Conservation (phyloP, 2,329 filamentous ascomycete genomes). For the Gnomoniopsis smithogilvyi region DNA sequence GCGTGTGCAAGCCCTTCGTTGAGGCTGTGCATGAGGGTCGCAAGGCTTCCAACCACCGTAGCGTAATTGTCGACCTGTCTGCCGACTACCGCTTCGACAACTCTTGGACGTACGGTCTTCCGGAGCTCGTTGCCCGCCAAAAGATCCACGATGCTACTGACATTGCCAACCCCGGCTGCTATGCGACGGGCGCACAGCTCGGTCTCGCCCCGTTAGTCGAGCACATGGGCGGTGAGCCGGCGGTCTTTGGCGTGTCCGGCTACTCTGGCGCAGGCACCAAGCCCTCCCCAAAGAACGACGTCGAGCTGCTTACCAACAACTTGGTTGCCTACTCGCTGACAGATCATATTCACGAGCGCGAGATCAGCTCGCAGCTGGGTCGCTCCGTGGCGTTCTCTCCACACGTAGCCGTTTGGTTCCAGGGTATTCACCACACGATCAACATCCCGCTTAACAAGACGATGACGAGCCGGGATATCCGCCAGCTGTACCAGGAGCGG, state of each 20-base stretch:
- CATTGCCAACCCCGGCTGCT: slow-evolving; percentile 93
- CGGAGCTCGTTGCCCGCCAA: slow-evolving; percentile 75
- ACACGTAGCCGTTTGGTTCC: slow-evolving; percentile 96
- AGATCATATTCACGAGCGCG: slow-evolving; percentile 91
- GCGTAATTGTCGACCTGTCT: slow-evolving; percentile 89
- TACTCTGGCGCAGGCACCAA: slow-evolving; percentile 96
- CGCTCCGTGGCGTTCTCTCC: slow-evolving; percentile 79
- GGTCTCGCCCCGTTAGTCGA: slow-evolving; percentile 80
- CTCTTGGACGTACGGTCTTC: slow-evolving; percentile 85
- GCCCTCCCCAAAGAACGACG: slow-evolving; percentile 90
- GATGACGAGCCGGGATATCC: slow-evolving; percentile 88
- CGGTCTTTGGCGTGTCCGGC: slow-evolving; percentile 85
- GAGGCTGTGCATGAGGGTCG: slow-evolving; percentile 77
- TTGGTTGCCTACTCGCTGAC: slow-evolving; percentile 88
- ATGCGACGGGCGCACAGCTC: slow-evolving; percentile 88
- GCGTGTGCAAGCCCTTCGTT: slow-evolving; percentile 89
- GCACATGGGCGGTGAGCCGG: slow-evolving; percentile 73
- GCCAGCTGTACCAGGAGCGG: slow-evolving; percentile 91
- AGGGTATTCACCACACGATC: slow-evolving; percentile 90
- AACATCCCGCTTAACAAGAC: slow-evolving; percentile 80
- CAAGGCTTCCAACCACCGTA: slow-evolving; percentile 50
- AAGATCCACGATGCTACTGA: slow-evolving; percentile 75
- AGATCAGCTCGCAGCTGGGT: slow-evolving; percentile 78
- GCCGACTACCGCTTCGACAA: slow-evolving; percentile 91
- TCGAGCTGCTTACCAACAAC: slow-evolving; percentile 78